Evolutionary conservation across 768 basidiomycete genomes (phyloP), one percentile per base, ranked within the genome.

Genomic region (Podaxis sp.): DNA sequence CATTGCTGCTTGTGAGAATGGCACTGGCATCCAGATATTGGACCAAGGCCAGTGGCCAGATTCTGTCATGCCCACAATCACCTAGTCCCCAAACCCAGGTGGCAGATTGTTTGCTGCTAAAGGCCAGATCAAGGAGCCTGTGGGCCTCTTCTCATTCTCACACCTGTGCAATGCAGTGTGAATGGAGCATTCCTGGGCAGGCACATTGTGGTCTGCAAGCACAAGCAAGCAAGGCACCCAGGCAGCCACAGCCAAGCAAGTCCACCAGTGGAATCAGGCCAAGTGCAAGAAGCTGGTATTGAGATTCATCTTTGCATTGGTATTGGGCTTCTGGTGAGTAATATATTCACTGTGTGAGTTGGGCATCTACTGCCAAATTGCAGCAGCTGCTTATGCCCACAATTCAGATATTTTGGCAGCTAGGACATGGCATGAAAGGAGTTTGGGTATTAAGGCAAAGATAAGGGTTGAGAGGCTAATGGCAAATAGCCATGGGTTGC

Each of bases 401-500:
- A 24, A 38, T 62, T 4, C 66, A 91, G 90, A 56, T 94, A 93
- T 74, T 93, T 93, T 68, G 91, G 92, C 20, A 93, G 93, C 62
- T 93, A 89, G 86, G 92, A 92, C 91, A 72, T 67, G 86, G n/a
- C 24, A 49, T 36, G n/a, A n/a, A 46, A 97, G 97, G n/a, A 99
- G 83, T 76, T 99, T 99, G 30, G 97, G 95, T 66, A 97, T 88
- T 64, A 99, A 85, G 26, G 91, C 90, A 65, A 96, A 79, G 37
- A 84, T 73, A 13, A 92, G 81, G 2, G 94, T 90, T 3, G 90
- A 79, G 64, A 99, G 82, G 70, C 99, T 99, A 71, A 99, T 78
- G 37, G 91, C 87, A 73, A 99, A 99, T 57, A 96, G 69, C 84
- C 91, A 95, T 8, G 93, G 95, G 67, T 99, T 88, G 76, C 98